Evolutionary conservation across 2,329 filamentous ascomycete genomes (phyloP).

Genomic region (Pseudocercospora macadamiae): DNA sequence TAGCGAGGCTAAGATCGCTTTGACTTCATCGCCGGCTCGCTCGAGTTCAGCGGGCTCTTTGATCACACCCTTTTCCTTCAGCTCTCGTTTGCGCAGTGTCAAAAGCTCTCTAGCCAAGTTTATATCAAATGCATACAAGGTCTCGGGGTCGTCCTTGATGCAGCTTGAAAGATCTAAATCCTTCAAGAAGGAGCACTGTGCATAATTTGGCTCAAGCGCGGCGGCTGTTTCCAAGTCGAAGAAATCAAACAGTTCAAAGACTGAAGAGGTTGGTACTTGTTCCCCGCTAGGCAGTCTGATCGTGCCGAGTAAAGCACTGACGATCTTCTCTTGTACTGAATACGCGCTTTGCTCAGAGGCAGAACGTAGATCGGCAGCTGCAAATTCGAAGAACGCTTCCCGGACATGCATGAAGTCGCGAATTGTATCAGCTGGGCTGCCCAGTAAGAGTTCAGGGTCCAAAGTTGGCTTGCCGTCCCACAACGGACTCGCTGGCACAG

Average conservation of each 20-base stretch:
- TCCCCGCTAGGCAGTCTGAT: conserved; percentile 69
- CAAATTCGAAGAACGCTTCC: conserved; percentile 79
- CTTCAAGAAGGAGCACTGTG: conserved; percentile 59
- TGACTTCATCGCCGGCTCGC: conserved; percentile 61
- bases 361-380: conserved; percentile 79
- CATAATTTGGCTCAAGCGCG: conserved; percentile 49
- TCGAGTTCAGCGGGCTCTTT: conserved; percentile 38
- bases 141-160: conserved; percentile 61
- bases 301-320: conserved; percentile 74
- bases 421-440: conserved; percentile 68
- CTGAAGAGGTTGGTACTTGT: conserved; percentile 67
- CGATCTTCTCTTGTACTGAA: conserved; percentile 58
- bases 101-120: conserved; percentile 74
- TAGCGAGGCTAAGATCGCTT: conserved; percentile 63
- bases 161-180: conserved; percentile 71
- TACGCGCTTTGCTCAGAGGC: conserved; percentile 47
- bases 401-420: conserved; percentile 78
- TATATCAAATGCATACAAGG: conserved; percentile 66
- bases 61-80: conserved; percentile 48
- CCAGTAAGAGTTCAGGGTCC: conserved; percentile 69
- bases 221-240: conserved; percentile 64
- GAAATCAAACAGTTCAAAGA: conserved; percentile 95
- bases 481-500: conserved; percentile 68
- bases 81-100: conserved; percentile 67
- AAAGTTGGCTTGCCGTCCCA: conserved; percentile 73